A percentile compares a stretch with the other conserved stretches of the same genome.
phyloP scores from a whole-genome alignment of 2,329 filamentous ascomycete species.

The Sclerotinia nivalis region DNA sequence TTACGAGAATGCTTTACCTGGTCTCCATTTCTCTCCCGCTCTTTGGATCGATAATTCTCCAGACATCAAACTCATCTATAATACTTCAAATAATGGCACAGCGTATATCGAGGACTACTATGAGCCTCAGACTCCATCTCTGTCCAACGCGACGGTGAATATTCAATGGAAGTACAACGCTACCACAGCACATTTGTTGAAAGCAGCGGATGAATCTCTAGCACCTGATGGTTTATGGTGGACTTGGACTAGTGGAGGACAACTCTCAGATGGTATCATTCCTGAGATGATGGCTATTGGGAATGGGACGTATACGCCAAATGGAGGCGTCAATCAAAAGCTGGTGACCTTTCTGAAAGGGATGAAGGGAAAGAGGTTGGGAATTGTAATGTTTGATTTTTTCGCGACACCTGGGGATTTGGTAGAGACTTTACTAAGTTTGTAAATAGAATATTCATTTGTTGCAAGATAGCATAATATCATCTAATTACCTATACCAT shows the following conservation, averaged over 20 bases:
- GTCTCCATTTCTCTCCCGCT: conserved; percentile 49
- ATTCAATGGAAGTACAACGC: conserved; percentile 50
- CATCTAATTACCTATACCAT: background rate
- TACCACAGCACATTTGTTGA: conserved; percentile 44
- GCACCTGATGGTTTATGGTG: conserved; percentile 47
- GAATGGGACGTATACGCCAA: conserved; percentile 44
- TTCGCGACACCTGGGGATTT: conserved; percentile 48
- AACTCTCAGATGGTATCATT: conserved; percentile 45
- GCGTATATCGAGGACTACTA: conserved; percentile 55
- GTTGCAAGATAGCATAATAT: background rate
- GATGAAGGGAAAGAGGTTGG: conserved; percentile 48
- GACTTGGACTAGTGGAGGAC: conserved; percentile 50
- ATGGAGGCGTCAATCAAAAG: conserved; percentile 49
- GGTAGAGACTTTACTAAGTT: conserved; percentile 44
- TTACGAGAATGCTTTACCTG: conserved; percentile 46
- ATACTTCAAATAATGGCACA: conserved; percentile 41
- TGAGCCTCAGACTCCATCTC: conserved; percentile 41
- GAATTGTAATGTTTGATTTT: conserved; percentile 55
- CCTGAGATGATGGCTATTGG: conserved; percentile 51
- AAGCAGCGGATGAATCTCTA: conserved; percentile 41
- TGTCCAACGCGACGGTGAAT: conserved; percentile 42
- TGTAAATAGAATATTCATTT: background rate
- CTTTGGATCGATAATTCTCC: conserved; percentile 48
- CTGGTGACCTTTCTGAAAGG: conserved; percentile 43
- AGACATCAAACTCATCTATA: conserved; percentile 48